Evolutionary conservation across 176 grass and related monocot genomes (phyloP), one percentile per base, ranked within the genome.

Genomic region (Dactylis glomerata): DNA sequence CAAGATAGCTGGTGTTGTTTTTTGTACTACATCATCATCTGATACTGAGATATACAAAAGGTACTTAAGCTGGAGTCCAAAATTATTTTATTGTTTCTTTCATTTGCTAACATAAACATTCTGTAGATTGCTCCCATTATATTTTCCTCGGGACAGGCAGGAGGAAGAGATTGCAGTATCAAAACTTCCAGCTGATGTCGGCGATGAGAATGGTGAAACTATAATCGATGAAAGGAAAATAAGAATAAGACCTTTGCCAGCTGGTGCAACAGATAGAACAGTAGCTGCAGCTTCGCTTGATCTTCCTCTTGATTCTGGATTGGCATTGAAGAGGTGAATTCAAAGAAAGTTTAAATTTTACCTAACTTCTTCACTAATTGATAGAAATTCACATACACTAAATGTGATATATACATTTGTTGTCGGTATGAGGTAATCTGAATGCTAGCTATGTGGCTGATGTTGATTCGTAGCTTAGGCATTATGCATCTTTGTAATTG

Each of bases 31-130:
- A 24, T 93, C 96, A 83, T 86, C 89, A 62, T 86, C 85, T 86
- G 96, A 98, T 85, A 93, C 92, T 55, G 96, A 98, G 83, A 98
- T 98, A 93, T 98, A 98, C 77, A 95, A 90, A 86, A 87, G 96
- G 96, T 98, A 90, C 44, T 76, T 83, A 15, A 55, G 23, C 55
- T 75, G 47, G 83, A 85, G 34, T 23, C 22, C 22, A 65, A 42
- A 63, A 50, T 24, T 77, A 28, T 44, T 52, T 65, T 51, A 12
- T 15, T 54, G 73, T 33, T 40, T 85, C 51, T 77, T 83, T 28
- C 34, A 72, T 83, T 70, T 54, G 30, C 65, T 79, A 61, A 83
- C 44, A 66, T 49, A 83, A 38, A 46, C n/a, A 79, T 57, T 68
- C 6, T 79, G 64, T 84, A 98, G 96, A 85, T 95, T 98, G 83